phyloP scores from a whole-genome alignment of 2,329 filamentous ascomycete species.

The Myriangium duriaei region DNA sequence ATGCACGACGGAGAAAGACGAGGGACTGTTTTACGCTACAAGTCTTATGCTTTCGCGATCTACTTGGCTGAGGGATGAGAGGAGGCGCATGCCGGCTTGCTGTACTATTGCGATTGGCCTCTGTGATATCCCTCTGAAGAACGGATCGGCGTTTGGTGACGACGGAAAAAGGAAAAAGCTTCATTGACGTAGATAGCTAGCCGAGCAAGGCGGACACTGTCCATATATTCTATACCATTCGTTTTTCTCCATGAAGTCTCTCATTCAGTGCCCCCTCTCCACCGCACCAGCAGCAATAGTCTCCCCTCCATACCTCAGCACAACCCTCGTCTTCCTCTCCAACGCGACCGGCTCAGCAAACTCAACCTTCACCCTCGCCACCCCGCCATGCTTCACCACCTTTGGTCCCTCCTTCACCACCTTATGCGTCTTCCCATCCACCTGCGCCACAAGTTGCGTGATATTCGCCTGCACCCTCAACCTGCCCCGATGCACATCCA shows the following conservation, averaged over 20 bases:
- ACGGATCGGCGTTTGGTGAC: too few species aligned
- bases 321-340: slow-evolving; percentile 67
- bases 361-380: slow-evolving; percentile 66
- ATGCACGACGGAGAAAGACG: too few species aligned
- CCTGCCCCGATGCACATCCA: slow-evolving; percentile 79
- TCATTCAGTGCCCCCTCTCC: slow-evolving; percentile 41
- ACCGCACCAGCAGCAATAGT: slow-evolving; percentile 82
- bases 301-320: slow-evolving; percentile 65
- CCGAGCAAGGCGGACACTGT: too few species aligned
- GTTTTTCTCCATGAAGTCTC: too few species aligned
- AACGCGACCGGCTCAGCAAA: slow-evolving; percentile 58
- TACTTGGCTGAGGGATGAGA: too few species aligned
- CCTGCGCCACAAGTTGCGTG: slow-evolving; percentile 52
- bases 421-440: slow-evolving; percentile 71
- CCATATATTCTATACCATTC: too few species aligned
- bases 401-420: slow-evolving; percentile 71
- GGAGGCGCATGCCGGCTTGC: not conserved
- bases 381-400: slow-evolving; percentile 64
- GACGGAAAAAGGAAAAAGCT: too few species aligned
- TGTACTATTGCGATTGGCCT: not conserved
- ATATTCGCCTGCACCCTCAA: slow-evolving; percentile 69
- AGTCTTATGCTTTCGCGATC: too few species aligned
- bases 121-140: too few species aligned
- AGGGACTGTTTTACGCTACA: too few species aligned
- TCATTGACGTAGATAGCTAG: too few species aligned